These are phyloP conservation scores for Pichia sp. DNA, from an alignment of 1,139 yeast genomes.

Conservation along the genomic window DNA sequence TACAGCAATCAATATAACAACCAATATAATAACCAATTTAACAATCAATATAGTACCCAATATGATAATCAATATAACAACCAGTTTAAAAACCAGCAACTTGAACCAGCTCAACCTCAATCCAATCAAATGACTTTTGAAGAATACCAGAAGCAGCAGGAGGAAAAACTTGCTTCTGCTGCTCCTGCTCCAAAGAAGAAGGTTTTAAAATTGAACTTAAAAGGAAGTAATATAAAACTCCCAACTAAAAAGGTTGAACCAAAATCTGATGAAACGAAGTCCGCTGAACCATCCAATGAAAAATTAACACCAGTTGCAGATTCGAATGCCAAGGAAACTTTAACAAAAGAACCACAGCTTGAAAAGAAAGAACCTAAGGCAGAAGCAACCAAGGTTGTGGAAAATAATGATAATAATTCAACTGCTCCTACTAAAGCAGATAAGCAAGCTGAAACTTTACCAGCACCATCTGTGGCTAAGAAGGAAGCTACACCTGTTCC, in stretches of 20 bases:
- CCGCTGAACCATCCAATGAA: slow-evolving; percentile 10
- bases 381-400: slow-evolving; percentile 3
- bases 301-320: too few species aligned
- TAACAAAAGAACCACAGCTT: slow-evolving; percentile 2
- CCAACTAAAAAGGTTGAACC: slow-evolving; percentile 45
- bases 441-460: slow-evolving; percentile 18
- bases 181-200: slow-evolving; percentile 45
- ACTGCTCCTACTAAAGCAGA: slow-evolving; percentile 14
- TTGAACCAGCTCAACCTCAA: slow-evolving; percentile 18
- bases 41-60: slow-evolving; percentile 9
- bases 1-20: slow-evolving; percentile 13
- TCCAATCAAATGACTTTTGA: slow-evolving; percentile 76
- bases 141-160: slow-evolving; percentile 73
- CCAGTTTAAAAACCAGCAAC: slow-evolving; percentile 5
- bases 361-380: not conserved
- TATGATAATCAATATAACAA: slow-evolving; percentile 19
- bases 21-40: slow-evolving; percentile 4
- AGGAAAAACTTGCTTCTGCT: slow-evolving; percentile 37
- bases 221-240: slow-evolving; percentile 56
- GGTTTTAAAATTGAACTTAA: slow-evolving; percentile 57
- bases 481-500: slow-evolving; percentile 13
- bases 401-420: too few species aligned
- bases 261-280: slow-evolving; percentile 20
- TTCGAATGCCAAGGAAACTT: slow-evolving; percentile 4
- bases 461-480: slow-evolving; percentile 6